These are phyloP conservation scores for Claviceps citrina DNA, from an alignment of 2,329 filamentous ascomycete species.

Conservation along the genomic window DNA sequence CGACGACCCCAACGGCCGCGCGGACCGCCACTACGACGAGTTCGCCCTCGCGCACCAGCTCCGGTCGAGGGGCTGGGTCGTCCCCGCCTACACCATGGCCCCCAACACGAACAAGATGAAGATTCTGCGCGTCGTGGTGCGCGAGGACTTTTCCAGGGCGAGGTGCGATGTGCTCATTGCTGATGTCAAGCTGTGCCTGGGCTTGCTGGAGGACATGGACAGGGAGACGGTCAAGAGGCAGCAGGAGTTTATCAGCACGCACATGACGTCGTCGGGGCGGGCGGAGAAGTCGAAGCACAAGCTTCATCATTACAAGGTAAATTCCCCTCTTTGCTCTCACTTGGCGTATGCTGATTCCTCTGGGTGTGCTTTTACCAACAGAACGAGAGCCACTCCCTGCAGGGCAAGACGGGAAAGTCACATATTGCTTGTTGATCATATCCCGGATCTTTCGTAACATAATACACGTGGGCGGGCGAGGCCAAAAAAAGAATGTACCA, in stretches of 20 bases:
- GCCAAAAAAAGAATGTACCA: no score
- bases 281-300: slow-evolving; percentile 32
- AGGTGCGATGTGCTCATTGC: slow-evolving; percentile 64
- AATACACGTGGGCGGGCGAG: no score
- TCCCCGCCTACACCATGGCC: slow-evolving; percentile 95
- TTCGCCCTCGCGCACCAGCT: slow-evolving; percentile 73
- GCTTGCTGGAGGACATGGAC: slow-evolving; percentile 60
- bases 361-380: slow-evolving; percentile 15
- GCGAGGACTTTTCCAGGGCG: slow-evolving; percentile 76
- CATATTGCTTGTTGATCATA: slow-evolving; percentile 67
- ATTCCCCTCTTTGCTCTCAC: slow-evolving; percentile 10
- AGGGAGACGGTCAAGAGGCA: slow-evolving; percentile 53
- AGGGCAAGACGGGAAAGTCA: slow-evolving; percentile 82
- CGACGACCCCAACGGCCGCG: slow-evolving; percentile 27
- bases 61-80: slow-evolving; percentile 77
- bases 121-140: slow-evolving; percentile 81
- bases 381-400: slow-evolving; percentile 71
- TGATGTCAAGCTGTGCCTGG: slow-evolving; percentile 65
- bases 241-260: slow-evolving; percentile 45
- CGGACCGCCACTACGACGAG: slow-evolving; percentile 52
- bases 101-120: slow-evolving; percentile 71
- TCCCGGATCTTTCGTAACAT: no score
- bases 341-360: no score
- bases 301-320: slow-evolving; percentile 28
- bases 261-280: slow-evolving; percentile 38